A percentile compares a stretch with the other conserved stretches of the same genome.
Evolutionary conservation across 352 stramenopile genomes (phyloP).

Genomic region (Phytophthora citrophthora): DNA sequence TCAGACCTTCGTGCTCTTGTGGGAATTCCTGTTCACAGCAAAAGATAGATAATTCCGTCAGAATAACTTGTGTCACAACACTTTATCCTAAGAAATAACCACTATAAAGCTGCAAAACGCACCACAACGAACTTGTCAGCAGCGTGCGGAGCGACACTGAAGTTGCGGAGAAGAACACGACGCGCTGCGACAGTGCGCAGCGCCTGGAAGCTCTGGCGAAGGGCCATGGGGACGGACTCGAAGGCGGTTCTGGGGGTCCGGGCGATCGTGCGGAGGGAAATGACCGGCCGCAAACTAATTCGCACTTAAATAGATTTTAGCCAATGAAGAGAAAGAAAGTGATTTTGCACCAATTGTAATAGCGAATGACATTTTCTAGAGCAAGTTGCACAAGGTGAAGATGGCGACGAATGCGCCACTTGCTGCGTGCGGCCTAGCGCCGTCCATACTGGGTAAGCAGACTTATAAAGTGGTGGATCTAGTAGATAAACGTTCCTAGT

Average conservation of each 20-base stretch:
- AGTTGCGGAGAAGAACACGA: slow-evolving; percentile 43
- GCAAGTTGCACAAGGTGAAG: slow-evolving; percentile 29
- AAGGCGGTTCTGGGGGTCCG: slow-evolving; percentile 40
- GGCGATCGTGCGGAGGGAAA: slow-evolving; percentile 42
- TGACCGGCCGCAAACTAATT: slow-evolving; percentile 40
- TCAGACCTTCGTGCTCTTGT: slow-evolving; percentile 76
- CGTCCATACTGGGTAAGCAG: slow-evolving; percentile 56
- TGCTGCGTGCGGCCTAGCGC: slow-evolving; percentile 61
- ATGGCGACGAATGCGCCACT: slow-evolving; percentile 41
- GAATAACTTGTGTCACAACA: background rate
- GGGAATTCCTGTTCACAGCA: slow-evolving; percentile 61
- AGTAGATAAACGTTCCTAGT: background rate
- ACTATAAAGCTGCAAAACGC: slow-evolving; percentile 17
- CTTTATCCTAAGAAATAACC: background rate
- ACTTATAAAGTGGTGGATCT: background rate
- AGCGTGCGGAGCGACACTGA: slow-evolving; percentile 61
- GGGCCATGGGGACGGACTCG: slow-evolving; percentile 45
- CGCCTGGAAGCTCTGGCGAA: slow-evolving; percentile 65
- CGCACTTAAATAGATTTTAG: slow-evolving; percentile 26
- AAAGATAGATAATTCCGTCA: slow-evolving; percentile 9
- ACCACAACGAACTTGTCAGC: slow-evolving; percentile 85
- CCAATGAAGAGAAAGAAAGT: slow-evolving; percentile 32
- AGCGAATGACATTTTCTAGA: background rate
- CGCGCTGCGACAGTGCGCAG: slow-evolving; percentile 49
- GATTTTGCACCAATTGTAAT: slow-evolving; percentile 3